These are phyloP conservation scores for Przewalskia tangutica DNA, from an alignment of 257 asterid species.

Conservation along the genomic window DNA sequence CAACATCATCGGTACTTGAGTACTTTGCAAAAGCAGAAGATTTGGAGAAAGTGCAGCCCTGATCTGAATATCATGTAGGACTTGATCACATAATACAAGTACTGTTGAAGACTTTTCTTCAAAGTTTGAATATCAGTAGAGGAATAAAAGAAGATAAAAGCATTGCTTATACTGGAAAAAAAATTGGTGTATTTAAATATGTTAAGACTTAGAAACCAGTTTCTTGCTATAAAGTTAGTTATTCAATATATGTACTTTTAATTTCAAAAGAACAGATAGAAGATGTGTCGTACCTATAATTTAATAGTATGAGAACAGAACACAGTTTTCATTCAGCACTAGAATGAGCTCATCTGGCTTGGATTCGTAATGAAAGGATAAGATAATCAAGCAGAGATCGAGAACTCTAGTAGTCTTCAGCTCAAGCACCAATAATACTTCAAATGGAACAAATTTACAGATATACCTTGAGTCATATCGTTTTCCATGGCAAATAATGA, in stretches of 20 bases:
- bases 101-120: neutral
- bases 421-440: neutral
- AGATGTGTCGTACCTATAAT: neutral
- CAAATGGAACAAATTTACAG: neutral
- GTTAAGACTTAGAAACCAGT: neutral
- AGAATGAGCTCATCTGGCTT: neutral
- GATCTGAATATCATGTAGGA: neutral
- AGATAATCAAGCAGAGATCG: neutral
- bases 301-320: neutral
- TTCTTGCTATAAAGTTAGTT: neutral
- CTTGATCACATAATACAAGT: neutral
- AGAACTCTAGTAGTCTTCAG: neutral
- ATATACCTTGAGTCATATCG: neutral
- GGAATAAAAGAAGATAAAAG: neutral
- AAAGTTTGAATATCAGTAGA: neutral
- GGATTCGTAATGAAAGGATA: neutral
- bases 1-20: neutral
- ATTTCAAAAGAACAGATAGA: neutral
- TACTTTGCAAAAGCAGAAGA: neutral
- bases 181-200: neutral
- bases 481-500: neutral
- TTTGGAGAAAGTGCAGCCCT: neutral
- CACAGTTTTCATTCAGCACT: neutral
- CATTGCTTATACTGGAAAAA: neutral
- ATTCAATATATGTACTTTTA: neutral